phyloP scores from a whole-genome alignment of 2,329 filamentous ascomycete genomes.

The Mollisiaceae sp. region DNA sequence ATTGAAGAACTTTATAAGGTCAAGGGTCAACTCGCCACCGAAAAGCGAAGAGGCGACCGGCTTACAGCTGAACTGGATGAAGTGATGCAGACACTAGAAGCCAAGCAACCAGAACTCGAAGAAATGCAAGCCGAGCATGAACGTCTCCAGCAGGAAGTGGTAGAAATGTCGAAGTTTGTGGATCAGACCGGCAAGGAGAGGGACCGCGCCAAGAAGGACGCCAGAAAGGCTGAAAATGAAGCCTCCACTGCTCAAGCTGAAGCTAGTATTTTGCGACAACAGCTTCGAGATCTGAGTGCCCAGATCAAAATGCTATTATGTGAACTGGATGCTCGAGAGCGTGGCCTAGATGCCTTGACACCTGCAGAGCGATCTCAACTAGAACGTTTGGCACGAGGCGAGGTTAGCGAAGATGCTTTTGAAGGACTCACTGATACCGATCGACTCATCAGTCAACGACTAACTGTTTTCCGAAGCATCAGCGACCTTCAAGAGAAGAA shows the following conservation, averaged over 20 bases:
- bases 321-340: slow-evolving; percentile 82
- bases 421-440: slow-evolving; percentile 84
- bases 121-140: slow-evolving; percentile 83
- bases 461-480: slow-evolving; percentile 89
- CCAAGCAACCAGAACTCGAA: slow-evolving; percentile 84
- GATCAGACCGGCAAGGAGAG: slow-evolving; percentile 83
- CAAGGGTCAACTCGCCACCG: slow-evolving; percentile 74
- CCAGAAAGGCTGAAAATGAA: slow-evolving; percentile 78
- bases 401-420: slow-evolving; percentile 72
- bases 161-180: slow-evolving; percentile 83
- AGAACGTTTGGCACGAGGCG: slow-evolving; percentile 77
- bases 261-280: slow-evolving; percentile 78
- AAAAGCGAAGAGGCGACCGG: slow-evolving; percentile 76
- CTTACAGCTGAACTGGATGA: slow-evolving; percentile 81
- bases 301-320: slow-evolving; percentile 91
- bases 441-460: slow-evolving; percentile 83
- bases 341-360: slow-evolving; percentile 73
- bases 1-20: slow-evolving; percentile 69
- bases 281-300: slow-evolving; percentile 85
- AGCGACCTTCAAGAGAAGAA: slow-evolving; percentile 88
- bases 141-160: slow-evolving; percentile 77
- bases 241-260: slow-evolving; percentile 69
- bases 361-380: slow-evolving; percentile 76
- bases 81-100: slow-evolving; percentile 83
- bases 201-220: slow-evolving; percentile 77